Percentiles rank a stretch among this genome's conserved stretches.
Conservation (phyloP, 106 monocot species). For the Apostasia ramifera region DNA sequence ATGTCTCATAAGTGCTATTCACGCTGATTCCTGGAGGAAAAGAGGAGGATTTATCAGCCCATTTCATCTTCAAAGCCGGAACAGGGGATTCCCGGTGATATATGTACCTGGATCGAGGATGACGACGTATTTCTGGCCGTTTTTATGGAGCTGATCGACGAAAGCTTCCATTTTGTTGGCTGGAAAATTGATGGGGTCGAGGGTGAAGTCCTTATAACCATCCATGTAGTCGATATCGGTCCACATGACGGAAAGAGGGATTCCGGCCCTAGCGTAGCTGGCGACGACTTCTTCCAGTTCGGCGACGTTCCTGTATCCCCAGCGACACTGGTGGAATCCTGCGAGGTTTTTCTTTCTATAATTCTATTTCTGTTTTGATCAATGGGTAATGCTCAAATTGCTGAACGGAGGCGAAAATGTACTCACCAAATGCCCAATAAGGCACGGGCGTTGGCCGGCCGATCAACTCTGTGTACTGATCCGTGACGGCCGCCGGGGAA, state of each 20-base stretch:
- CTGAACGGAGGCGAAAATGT: not conserved
- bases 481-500: conserved; percentile 21
- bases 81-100: too few species aligned
- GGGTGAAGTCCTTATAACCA: conserved; percentile 62
- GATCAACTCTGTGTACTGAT: conserved; percentile 46
- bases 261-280: conserved; percentile 38
- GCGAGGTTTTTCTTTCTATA: not conserved
- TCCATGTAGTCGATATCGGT: conserved; percentile 85
- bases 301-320: conserved; percentile 48
- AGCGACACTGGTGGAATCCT: conserved; percentile 71
- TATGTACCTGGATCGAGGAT: conserved; percentile 60
- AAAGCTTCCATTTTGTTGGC: conserved; percentile 36
- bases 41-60: not conserved
- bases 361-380: not conserved
- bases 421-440: conserved; percentile 68
- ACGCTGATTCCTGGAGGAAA: conserved; percentile 46
- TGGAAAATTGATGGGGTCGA: conserved; percentile 65
- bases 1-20: conserved; percentile 38
- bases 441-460: conserved; percentile 47
- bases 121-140: conserved; percentile 59
- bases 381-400: too few species aligned
- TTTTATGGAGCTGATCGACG: conserved; percentile 40
- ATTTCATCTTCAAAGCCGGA: too few species aligned
- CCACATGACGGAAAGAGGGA: conserved; percentile 65
- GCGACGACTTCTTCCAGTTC: conserved; percentile 50